These are phyloP conservation scores for Liquidambar formosana DNA, from an alignment of 164 flowering plant genomes.

Conservation along the genomic window DNA sequence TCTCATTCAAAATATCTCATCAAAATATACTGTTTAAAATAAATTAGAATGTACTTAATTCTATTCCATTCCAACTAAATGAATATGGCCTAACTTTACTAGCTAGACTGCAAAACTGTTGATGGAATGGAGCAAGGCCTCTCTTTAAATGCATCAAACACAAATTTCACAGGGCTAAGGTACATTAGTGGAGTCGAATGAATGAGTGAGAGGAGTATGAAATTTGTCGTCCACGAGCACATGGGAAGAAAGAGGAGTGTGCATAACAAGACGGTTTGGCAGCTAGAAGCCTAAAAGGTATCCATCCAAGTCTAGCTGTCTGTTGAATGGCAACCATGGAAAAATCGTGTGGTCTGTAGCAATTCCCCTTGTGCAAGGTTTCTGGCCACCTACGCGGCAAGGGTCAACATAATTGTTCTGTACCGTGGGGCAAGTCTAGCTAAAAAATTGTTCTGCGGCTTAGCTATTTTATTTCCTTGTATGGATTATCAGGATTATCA, in stretches of 20 bases:
- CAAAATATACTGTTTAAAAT: too few species aligned
- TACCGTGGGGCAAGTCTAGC: too few species aligned
- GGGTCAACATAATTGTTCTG: too few species aligned
- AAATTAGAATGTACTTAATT: too few species aligned
- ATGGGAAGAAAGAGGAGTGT: neutral
- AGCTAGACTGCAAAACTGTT: too few species aligned
- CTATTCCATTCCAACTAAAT: too few species aligned
- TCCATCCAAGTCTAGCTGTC: neutral
- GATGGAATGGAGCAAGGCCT: too few species aligned
- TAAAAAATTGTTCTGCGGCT: too few species aligned
- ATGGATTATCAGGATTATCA: too few species aligned
- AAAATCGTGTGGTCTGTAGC: neutral
- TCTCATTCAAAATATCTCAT: too few species aligned
- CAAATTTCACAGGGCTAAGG: neutral
- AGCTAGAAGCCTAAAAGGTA: neutral
- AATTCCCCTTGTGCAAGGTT: constrained; percentile 1
- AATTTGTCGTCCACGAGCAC: constrained; percentile 3
- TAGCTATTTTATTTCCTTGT: too few species aligned
- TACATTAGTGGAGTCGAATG: neutral
- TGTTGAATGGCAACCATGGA: neutral
- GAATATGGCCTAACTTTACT: too few species aligned
- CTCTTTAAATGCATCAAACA: neutral
- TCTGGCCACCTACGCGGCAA: neutral
- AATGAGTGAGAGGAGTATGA: neutral
- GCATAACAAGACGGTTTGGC: constrained; percentile 5